Percentiles rank a stretch among this genome's conserved stretches.
Conservation (phyloP, 2,329 filamentous ascomycete genomes). For the Cytospora chrysosperma region DNA sequence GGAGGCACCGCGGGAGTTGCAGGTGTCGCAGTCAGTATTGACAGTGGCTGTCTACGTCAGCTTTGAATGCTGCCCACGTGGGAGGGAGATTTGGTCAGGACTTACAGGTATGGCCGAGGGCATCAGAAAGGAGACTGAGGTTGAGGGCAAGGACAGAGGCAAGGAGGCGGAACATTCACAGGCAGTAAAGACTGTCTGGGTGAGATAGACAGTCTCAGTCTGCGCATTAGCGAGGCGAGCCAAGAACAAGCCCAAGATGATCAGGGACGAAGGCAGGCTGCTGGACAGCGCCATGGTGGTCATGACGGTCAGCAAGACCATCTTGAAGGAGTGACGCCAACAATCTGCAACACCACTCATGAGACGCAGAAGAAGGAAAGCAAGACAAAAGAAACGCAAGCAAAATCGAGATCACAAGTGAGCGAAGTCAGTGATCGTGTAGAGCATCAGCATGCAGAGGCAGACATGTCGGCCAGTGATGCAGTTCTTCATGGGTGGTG, state of each 20-base stretch:
- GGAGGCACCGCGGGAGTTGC: neutral
- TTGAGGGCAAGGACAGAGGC: neutral
- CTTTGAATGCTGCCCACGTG: neutral
- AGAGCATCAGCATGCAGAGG: neutral
- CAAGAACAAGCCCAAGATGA: constrained; percentile 4
- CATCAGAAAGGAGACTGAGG: neutral
- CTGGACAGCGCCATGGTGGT: constrained; percentile 3
- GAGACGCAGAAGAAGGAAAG: neutral
- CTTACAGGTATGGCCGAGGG: constrained; percentile 10
- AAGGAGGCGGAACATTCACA: constrained; percentile 17
- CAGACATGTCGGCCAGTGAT: neutral
- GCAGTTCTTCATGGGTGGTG: neutral
- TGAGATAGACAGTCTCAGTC: constrained; percentile 21
- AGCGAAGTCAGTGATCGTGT: neutral
- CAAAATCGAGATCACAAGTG: neutral
- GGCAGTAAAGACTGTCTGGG: constrained; percentile 21
- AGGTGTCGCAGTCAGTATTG: neutral
- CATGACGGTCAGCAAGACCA: neutral
- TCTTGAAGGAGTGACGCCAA: neutral
- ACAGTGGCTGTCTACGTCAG: constrained; percentile 1
- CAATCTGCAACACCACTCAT: neutral
- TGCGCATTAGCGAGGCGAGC: constrained; percentile 6
- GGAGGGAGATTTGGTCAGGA: neutral
- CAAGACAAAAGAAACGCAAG: neutral
- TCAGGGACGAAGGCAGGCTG: constrained; percentile 4